Conservation (phyloP, 2,329 filamentous ascomycete species). For the Epichloe festucae region DNA sequence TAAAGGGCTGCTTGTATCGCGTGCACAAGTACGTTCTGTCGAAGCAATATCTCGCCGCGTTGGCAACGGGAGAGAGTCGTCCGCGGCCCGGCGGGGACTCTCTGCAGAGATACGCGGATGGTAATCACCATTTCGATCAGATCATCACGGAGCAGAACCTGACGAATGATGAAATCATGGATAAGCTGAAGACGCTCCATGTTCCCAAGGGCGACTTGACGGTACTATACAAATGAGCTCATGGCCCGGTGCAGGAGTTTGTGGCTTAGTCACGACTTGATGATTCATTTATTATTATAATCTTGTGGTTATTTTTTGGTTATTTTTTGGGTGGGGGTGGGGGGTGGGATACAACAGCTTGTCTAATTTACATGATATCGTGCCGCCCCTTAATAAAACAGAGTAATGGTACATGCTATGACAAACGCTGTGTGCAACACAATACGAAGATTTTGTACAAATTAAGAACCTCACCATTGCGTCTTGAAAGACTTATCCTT, state of each 20-base stretch:
- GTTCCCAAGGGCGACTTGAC: conserved; percentile 39
- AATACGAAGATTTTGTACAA: background rate
- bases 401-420: background rate
- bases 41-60: conserved; percentile 43
- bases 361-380: background rate
- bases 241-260: background rate
- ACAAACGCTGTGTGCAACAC: background rate
- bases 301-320: background rate
- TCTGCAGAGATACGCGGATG: conserved; percentile 58
- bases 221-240: conserved; percentile 36
- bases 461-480: background rate
- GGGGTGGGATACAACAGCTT: background rate
- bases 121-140: conserved; percentile 66
- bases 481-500: background rate
- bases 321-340: background rate
- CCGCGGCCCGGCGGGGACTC: conserved; percentile 31
- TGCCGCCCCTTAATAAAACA: background rate
- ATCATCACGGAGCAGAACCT: conserved; percentile 66
- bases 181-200: conserved; percentile 47
- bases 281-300: background rate
- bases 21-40: conserved; percentile 82
- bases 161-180: conserved; percentile 57
- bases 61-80: conserved; percentile 40
- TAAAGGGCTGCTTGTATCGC: conserved; percentile 87
- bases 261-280: background rate